Evolutionary conservation across 192 early-diverging fungal species (phyloP), one percentile per base, ranked within the genome.

Genomic region (Rhizophagus clarus): DNA sequence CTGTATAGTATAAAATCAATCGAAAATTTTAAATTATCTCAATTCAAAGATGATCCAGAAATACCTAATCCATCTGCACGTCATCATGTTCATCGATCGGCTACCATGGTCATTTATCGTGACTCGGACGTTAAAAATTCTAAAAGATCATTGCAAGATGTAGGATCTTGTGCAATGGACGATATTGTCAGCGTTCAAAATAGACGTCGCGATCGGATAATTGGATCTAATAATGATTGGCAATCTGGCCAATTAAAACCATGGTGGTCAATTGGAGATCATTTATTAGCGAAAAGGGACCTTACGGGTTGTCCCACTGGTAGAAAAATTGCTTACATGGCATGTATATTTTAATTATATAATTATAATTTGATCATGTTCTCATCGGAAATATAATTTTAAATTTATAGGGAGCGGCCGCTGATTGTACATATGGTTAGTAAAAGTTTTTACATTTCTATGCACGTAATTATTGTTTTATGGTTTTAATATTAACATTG

Each of bases 401-500:
- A 6, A 7, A 40, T 40, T 45, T 24, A 37, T 88, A 91, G 89
- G 91, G 91, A n/a, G 91, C 90, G 10, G 93, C 91, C 11, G 92
- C 92, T 9, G 93, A 93, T 79, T 94, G 93, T 81, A 89, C 92
- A 7, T 94, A 93, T 76, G 87, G 72, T 73, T 31, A 71, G 28
- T 71, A 32, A 34, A 34, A 28, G 2, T 64, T 71, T 17, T 15
- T n/a, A 22, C 15, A 12, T n/a, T 31, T 71, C 5, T 40, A 71
- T 37, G 22, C 4, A 42, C 11, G 11, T 66, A 70, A 70, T 20
- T 32, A 73, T 22, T 14, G 10, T 4, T 56, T 73, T 49, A 51
- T 73, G 12, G 9, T 29, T 26, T 28, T 26, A 42, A 42, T 73
- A 49, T 28, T 37, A 70, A 42, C 22, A 5, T 20, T 1, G 2